Evolutionary conservation across 2,329 filamentous ascomycete genomes (phyloP), one percentile per base, ranked within the genome.

Genomic region (Nannizziopsis arthrosporioides): DNA sequence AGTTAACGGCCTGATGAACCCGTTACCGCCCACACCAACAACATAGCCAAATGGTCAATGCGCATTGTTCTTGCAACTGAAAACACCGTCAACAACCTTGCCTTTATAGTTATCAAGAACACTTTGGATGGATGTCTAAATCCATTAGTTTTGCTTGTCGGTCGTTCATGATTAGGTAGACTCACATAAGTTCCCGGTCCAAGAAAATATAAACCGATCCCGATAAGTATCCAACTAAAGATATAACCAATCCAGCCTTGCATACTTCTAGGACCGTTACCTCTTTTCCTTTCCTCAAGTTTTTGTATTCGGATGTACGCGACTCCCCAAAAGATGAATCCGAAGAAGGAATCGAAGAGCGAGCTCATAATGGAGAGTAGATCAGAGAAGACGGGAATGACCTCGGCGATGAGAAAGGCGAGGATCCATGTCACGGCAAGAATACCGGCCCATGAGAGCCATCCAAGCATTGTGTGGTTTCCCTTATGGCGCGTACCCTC

Each of bases 311-410:
- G 63, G 34, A 71, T 54, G 56, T 71, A 72, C 1, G 69, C 68
- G 1, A 67, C 63, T 12, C 68, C 69, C 69, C 69, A 95, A 72
- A 94, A 95, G 61, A 94, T 94, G 72, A 94, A 95, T 18, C 89
- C 89, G 59, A 72, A 72, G 56, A 72, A 71, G 0, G 84, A 90
- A 67, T 94, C 87, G 61, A 94, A 94, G 1, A 94, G 76, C 3
- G 86, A 86, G 50, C 70, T 73, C 71, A 73, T 73, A 44, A 74
- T 67, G 3, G 69, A 69, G 12, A 76, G 65, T 54, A 76, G 70
- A 52, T 87, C 87, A 7, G 81, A 83, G 70, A 95, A 94, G 74
- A 94, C 94, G 0, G 88, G 88, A 59, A 95, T 94, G 40, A 94
- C 82, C 63, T 94, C 85, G 1, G 89, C 85, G 57, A 95, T 90